These are phyloP conservation scores for Coemansia sp. DNA, from an alignment of 192 early-diverging fungal species.

Conservation along the genomic window DNA sequence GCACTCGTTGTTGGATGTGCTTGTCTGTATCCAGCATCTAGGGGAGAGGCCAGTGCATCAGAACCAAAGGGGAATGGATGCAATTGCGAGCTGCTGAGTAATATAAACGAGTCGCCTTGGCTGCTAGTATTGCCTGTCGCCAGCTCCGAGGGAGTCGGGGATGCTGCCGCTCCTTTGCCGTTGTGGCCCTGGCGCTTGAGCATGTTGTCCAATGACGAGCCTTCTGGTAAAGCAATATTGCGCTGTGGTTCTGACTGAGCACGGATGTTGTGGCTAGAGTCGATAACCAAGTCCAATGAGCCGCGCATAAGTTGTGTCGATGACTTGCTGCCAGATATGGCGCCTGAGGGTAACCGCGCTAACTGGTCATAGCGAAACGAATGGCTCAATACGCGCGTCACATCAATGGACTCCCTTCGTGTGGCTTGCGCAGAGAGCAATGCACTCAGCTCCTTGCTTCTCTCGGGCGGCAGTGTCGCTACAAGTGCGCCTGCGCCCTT, in stretches of 20 bases:
- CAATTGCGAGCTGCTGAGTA: slow-evolving; percentile 50
- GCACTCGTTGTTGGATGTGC: neutral
- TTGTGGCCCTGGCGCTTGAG: neutral
- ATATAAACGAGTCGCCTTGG: slow-evolving; percentile 50
- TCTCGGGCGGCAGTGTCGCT: slow-evolving; percentile 29
- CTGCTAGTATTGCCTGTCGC: slow-evolving; percentile 18
- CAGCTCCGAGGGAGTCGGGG: neutral
- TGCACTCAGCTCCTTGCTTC: slow-evolving; percentile 19
- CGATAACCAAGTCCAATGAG: slow-evolving; percentile 36
- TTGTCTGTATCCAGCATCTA: neutral
- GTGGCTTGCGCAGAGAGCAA: neutral
- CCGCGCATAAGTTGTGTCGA: slow-evolving; percentile 27
- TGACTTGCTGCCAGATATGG: neutral
- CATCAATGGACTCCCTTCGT: slow-evolving; percentile 1
- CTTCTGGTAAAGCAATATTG: neutral
- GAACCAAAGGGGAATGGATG: slow-evolving; percentile 13
- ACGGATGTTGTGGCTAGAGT: neutral
- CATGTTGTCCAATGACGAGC: neutral
- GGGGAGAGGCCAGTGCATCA: slow-evolving; percentile 4
- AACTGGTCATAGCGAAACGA: slow-evolving; percentile 40
- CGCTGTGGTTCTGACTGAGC: neutral
- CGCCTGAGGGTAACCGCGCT: slow-evolving; percentile 11
- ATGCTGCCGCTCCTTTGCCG: neutral
- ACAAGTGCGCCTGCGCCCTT: slow-evolving; percentile 22
- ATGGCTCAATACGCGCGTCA: slow-evolving; percentile 38